Conservation (phyloP, 257 asterid genomes). For the Rauvolfia tetraphylla region DNA sequence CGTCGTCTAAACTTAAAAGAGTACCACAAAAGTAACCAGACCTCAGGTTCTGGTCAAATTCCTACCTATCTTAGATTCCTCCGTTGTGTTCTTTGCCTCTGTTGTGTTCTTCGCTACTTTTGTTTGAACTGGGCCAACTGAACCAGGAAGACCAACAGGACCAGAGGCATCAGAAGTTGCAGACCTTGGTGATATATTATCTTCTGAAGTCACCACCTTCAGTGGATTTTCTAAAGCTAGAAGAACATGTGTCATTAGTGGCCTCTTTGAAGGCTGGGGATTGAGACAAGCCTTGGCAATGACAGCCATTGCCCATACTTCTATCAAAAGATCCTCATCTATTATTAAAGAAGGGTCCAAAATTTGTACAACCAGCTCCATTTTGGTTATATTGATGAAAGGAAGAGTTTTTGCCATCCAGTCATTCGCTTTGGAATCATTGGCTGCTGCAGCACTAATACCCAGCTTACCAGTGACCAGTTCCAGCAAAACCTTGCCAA, state of each 20-base stretch:
- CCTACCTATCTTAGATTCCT: too few species aligned
- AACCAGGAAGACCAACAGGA: background rate
- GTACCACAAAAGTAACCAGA: too few species aligned
- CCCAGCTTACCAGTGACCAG: slow-evolving; percentile 30
- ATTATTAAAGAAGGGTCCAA: slow-evolving; percentile 22
- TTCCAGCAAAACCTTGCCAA: slow-evolving; percentile 24
- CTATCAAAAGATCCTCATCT: slow-evolving; percentile 23
- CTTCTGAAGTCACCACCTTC: slow-evolving; percentile 22
- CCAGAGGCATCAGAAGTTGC: background rate
- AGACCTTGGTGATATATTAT: background rate
- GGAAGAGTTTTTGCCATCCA: slow-evolving; percentile 16
- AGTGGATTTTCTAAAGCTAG: slow-evolving; percentile 22
- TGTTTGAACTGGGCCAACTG: background rate
- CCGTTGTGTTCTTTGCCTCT: too few species aligned
- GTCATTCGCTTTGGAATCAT: slow-evolving; percentile 13
- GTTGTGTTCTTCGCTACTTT: too few species aligned
- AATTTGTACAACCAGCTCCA: slow-evolving; percentile 14
- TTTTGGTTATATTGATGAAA: slow-evolving; percentile 15
- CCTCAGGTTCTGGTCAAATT: too few species aligned
- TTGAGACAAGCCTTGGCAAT: slow-evolving; percentile 26
- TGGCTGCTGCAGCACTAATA: background rate
- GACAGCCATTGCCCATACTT: slow-evolving; percentile 29
- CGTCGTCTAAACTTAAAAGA: too few species aligned
- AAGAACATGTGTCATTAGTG: slow-evolving; percentile 21
- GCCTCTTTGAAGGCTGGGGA: slow-evolving; percentile 16